phyloP scores from a whole-genome alignment of 257 asterid genomes.

The Solanum bukasovii region DNA sequence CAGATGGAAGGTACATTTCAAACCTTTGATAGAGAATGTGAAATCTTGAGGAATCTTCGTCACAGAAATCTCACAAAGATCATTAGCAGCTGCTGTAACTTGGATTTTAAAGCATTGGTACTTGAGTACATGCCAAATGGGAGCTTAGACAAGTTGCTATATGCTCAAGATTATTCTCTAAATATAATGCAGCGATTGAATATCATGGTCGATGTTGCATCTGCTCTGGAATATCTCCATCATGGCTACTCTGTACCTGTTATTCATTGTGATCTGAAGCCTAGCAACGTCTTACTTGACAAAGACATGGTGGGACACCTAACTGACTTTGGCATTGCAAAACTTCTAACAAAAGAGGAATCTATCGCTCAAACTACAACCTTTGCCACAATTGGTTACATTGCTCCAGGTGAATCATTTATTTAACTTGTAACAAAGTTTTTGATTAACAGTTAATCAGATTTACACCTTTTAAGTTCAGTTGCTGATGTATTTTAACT shows the following conservation, averaged over 20 bases:
- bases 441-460: neutral
- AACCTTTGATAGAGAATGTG: neutral
- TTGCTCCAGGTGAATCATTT: conserved; percentile 16
- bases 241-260: conserved; percentile 10
- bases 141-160: conserved; percentile 18
- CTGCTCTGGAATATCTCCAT: conserved; percentile 21
- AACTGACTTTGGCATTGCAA: conserved; percentile 22
- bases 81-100: conserved; percentile 17
- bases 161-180: neutral
- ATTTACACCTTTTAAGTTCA: neutral
- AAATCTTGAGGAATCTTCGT: conserved; percentile 7
- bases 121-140: conserved; percentile 26
- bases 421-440: neutral
- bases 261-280: conserved; percentile 29
- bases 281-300: conserved; percentile 19
- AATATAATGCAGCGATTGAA: conserved; percentile 8
- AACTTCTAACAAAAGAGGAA: conserved; percentile 10
- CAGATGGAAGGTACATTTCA: neutral
- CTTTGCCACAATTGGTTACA: conserved; percentile 25
- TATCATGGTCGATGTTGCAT: conserved; percentile 19
- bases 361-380: conserved; percentile 9
- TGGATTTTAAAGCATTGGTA: conserved; percentile 22
- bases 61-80: conserved; percentile 24
- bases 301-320: conserved; percentile 17
- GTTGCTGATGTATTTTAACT: neutral